Evolutionary conservation across 2,329 filamentous ascomycete genomes (phyloP), one percentile per base, ranked within the genome.

Genomic region (Aspergillus alliaceus): DNA sequence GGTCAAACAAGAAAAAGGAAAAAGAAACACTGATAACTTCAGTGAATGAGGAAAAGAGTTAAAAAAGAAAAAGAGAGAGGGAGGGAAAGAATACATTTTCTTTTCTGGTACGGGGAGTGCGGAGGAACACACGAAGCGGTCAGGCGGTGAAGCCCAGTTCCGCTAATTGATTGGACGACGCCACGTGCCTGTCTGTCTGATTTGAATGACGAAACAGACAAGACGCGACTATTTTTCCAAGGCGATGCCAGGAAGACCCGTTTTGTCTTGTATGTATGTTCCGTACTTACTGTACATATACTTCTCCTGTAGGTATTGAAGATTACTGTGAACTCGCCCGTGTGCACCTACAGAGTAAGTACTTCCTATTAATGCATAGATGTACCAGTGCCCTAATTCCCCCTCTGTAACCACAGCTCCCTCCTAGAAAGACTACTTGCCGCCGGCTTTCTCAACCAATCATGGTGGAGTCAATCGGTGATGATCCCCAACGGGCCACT

Each of bases 1-100:
- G 42, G 51, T 58, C 42, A 56, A 56, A 42, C 48, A 57, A 51
- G 47, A 53, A 53, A 51, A 42, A 48, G 51, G 56, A 46, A 54
- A 55, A 61, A 56, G 57, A 53, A 57, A 51, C 53, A 62, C 50
- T 54, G 56, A 56, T 42, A 52, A 63, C 22, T 29, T n/a, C 15
- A 59, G 63, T 32, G 25, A 46, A 34, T 34, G 37, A 25, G 40
- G 27, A 40, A 14, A 35, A 54, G 18, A 39, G 14, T 40, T 39
- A 18, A 25, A 44, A 47, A 20, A 44, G 32, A 48, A 32, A 32
- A 25, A 24, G 15, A 29, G n/a, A 24, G 12, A 46, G 27, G 27
- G 42, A 7, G 15, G 44, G 4, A 48, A n/a, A 25, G 14, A 15
- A n/a, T 44, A 44, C 40, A 55, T 44, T 53, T 55, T n/a, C n/a